phyloP scores from a whole-genome alignment of 768 basidiomycete species.

The Collybia sp. region DNA sequence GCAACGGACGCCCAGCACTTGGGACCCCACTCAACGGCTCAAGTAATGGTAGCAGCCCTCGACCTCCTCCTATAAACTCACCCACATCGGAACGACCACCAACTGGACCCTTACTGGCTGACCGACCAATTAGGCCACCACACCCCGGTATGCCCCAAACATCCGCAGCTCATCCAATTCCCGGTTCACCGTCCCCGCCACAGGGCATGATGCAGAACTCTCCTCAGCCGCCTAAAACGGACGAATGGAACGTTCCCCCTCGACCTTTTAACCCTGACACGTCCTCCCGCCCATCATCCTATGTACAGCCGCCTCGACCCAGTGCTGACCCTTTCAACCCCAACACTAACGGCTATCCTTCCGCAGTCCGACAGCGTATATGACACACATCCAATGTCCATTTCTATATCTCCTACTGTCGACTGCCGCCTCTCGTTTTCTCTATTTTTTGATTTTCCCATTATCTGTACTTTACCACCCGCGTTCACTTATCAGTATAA shows the following conservation, averaged over 20 bases:
- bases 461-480: conserved; percentile 61
- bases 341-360: conserved; percentile 43
- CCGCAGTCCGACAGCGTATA: conserved; percentile 47
- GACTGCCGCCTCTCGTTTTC: conserved; percentile 20
- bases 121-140: conserved; percentile 35
- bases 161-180: conserved; percentile 26
- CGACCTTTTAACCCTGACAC: conserved; percentile 32
- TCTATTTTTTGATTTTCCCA: conserved; percentile 38
- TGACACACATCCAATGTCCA: conserved; percentile 27
- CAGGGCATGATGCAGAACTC: conserved; percentile 42
- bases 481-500: too few relatives aligned
- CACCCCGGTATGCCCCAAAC: conserved; percentile 40
- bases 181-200: conserved; percentile 41
- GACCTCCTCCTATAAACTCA: conserved; percentile 30
- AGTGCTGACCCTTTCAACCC: conserved; percentile 38
- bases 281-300: conserved; percentile 48
- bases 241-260: conserved; percentile 41
- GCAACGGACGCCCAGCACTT: conserved; percentile 47
- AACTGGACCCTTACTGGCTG: conserved; percentile 28
- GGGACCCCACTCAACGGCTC: conserved; percentile 29
- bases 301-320: conserved; percentile 35
- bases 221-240: conserved; percentile 16
- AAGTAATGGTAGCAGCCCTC: conserved; percentile 35
- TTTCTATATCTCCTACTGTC: conserved; percentile 19
- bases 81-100: conserved; percentile 44